Evolutionary conservation across 371 early-diverging fungal species (phyloP).

Genomic region (Mortierella sp.): DNA sequence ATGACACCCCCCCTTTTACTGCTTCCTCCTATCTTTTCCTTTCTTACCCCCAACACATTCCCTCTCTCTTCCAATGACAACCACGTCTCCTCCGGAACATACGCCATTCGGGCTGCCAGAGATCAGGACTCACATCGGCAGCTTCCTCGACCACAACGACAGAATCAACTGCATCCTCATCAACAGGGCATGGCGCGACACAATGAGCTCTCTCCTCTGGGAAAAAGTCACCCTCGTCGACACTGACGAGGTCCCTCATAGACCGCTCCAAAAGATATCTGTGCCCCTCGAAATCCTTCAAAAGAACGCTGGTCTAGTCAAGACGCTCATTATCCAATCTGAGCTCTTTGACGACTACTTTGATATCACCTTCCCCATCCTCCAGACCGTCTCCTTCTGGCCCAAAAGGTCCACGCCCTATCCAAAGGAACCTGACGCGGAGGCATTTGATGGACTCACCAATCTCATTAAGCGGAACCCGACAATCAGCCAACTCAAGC

Average conservation of each 20-base stretch:
- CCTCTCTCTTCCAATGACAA: not conserved
- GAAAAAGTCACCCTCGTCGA: conserved; percentile 8
- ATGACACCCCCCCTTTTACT: not conserved
- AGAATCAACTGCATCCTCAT: conserved; percentile 2
- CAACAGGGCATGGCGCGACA: not conserved
- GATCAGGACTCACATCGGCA: conserved; percentile 9
- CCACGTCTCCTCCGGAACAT: not conserved
- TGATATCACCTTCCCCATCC: not conserved
- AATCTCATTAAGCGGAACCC: not conserved
- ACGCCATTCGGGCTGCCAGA: conserved; percentile 8
- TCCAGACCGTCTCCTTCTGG: conserved; percentile 4
- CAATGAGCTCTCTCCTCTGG: conserved; percentile 2
- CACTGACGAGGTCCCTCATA: not conserved
- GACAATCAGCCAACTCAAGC: not conserved
- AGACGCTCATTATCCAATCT: conserved; percentile 1
- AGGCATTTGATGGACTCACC: not conserved
- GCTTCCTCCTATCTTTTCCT: not conserved
- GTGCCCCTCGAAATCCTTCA: not conserved
- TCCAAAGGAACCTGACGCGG: not conserved
- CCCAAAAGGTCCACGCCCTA: not conserved
- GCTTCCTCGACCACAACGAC: conserved; percentile 3
- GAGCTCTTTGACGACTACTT: not conserved
- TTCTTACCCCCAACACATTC: not conserved
- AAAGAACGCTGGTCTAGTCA: not conserved
- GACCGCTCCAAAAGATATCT: not conserved